Evolutionary conservation across 2,329 filamentous ascomycete species (phyloP).

Genomic region (Metarhizium rileyi): DNA sequence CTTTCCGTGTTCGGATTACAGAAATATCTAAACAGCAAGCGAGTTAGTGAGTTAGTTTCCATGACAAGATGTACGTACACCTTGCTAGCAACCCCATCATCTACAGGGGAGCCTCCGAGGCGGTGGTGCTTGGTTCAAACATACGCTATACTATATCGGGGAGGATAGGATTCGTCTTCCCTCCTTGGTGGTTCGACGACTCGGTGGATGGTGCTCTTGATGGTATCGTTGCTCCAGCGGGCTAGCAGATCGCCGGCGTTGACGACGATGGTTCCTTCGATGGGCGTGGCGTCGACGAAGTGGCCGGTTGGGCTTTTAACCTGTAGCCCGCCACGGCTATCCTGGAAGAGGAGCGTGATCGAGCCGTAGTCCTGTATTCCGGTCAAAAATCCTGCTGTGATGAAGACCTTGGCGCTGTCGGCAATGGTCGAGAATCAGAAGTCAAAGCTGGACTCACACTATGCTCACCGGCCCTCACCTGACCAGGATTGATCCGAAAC

Average conservation of each 20-base stretch:
- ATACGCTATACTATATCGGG: constrained; percentile 77
- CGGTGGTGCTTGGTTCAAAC: too few species aligned
- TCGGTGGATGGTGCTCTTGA: constrained; percentile 82
- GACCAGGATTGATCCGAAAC: constrained; percentile 56
- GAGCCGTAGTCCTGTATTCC: constrained; percentile 43
- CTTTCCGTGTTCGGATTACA: constrained; percentile 76
- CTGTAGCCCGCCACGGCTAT: constrained; percentile 44
- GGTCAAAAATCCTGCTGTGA: background rate
- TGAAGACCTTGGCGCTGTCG: too few species aligned
- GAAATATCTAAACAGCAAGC: constrained; percentile 53
- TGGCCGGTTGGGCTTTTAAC: constrained; percentile 61
- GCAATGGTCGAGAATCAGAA: background rate
- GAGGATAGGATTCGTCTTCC: constrained; percentile 51
- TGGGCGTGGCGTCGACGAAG: constrained; percentile 77
- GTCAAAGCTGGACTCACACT: constrained; percentile 30
- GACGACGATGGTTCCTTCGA: constrained; percentile 71
- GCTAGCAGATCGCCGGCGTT: constrained; percentile 84
- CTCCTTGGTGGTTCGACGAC: constrained; percentile 74
- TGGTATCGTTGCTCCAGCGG: constrained; percentile 83
- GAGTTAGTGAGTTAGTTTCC: background rate
- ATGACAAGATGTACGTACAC: background rate
- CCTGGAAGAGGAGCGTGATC: constrained; percentile 54
- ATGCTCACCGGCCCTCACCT: constrained; percentile 71
- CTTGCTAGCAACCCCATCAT: too few species aligned
- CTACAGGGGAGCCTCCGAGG: too few species aligned